Conservation (phyloP, 805 yeast species). For the Pichia cephalocereana region DNA sequence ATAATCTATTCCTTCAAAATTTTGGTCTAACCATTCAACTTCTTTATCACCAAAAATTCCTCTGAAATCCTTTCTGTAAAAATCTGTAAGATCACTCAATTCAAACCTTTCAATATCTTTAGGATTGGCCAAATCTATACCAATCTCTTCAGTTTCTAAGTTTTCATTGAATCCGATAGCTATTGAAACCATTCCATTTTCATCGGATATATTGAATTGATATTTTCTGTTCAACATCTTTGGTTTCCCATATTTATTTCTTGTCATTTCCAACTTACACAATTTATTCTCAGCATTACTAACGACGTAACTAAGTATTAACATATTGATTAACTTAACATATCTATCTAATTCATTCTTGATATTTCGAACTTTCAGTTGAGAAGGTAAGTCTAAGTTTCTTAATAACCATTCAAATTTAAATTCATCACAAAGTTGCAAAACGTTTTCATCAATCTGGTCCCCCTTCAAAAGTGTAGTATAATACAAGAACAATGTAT, state of each 20-base stretch:
- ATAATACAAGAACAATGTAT: slow-evolving; percentile 4
- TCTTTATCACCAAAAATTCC: slow-evolving; percentile 24
- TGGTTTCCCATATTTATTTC: slow-evolving; percentile 49
- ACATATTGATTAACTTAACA: slow-evolving; percentile 34
- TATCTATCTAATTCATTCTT: slow-evolving; percentile 27
- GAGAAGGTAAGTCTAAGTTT: slow-evolving; percentile 26
- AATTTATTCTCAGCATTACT: slow-evolving; percentile 9
- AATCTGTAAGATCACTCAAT: slow-evolving; percentile 14
- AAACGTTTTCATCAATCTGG: not conserved
- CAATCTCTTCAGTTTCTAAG: slow-evolving; percentile 23
- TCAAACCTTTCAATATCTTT: slow-evolving; percentile 20
- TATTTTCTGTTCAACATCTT: slow-evolving; percentile 22
- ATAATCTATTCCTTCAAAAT: slow-evolving; percentile 4
- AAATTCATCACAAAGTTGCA: slow-evolving; percentile 10
- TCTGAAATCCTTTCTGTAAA: slow-evolving; percentile 15
- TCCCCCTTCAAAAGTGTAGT: not conserved
- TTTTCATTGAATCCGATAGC: slow-evolving; percentile 26
- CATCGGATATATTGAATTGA: slow-evolving; percentile 53
- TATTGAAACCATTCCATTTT: slow-evolving; percentile 40
- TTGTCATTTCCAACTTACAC: slow-evolving; percentile 24
- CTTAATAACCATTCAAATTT: slow-evolving; percentile 12
- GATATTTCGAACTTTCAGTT: slow-evolving; percentile 31
- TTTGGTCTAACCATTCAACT: slow-evolving; percentile 19
- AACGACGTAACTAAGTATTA: slow-evolving; percentile 37
- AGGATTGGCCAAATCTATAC: slow-evolving; percentile 39